phyloP scores from a whole-genome alignment of 495 filamentous ascomycete species.

The Letharia columbiana region DNA sequence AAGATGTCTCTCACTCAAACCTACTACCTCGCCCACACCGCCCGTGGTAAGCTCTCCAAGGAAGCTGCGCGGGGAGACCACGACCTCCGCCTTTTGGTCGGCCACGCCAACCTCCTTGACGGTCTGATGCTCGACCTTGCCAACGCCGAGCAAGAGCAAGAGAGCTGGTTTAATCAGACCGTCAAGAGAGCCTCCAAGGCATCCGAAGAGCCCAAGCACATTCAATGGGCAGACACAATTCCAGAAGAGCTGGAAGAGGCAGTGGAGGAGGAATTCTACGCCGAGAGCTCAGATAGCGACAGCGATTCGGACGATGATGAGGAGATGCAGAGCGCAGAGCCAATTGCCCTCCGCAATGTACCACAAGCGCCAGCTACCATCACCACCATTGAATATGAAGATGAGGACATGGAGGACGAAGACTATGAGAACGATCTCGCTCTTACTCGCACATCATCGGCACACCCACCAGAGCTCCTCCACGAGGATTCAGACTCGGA shows the following conservation, averaged over 20 bases:
- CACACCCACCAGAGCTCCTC: conserved; percentile 71
- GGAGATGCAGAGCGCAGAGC: conserved; percentile 48
- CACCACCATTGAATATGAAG: conserved; percentile 53
- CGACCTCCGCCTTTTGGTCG: conserved; percentile 85
- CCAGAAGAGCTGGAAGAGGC: conserved; percentile 51
- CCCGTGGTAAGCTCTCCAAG: conserved; percentile 84
- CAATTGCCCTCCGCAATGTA: conserved; percentile 30
- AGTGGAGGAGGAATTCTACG: conserved; percentile 56
- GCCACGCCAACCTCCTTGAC: conserved; percentile 97
- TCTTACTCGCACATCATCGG: conserved; percentile 65
- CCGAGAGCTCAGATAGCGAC: conserved; percentile 51
- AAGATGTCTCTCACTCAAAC: conserved; percentile 97
- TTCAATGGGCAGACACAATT: conserved; percentile 81
- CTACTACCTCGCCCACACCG: conserved; percentile 94
- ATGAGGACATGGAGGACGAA: conserved; percentile 57
- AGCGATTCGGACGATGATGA: conserved; percentile 57
- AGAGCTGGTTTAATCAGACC: conserved; percentile 95
- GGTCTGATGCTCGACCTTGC: conserved; percentile 89
- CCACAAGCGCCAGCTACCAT: conserved; percentile 25
- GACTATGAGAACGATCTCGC: conserved; percentile 56
- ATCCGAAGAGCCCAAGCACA: conserved; percentile 52
- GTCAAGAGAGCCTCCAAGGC: conserved; percentile 61
- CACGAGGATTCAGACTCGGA: conserved; percentile 57
- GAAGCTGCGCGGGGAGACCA: conserved; percentile 88
- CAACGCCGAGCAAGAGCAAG: conserved; percentile 91